Evolutionary conservation across 768 basidiomycete species (phyloP).

Genomic region (Porpolomopsis calyptriformis): DNA sequence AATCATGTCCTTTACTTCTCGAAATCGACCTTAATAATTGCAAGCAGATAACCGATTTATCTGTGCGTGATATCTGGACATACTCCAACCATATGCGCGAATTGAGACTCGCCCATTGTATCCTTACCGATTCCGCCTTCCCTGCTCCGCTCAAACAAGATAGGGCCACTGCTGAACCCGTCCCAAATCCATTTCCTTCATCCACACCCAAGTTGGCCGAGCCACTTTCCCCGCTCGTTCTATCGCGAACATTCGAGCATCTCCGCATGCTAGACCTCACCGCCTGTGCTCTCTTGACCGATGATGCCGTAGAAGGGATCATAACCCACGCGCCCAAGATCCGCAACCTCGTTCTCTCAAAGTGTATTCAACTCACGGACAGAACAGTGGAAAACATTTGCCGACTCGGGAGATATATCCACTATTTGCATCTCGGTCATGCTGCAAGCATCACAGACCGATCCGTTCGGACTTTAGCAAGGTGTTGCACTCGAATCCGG

Average conservation of each 20-base stretch:
- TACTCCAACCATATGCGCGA: constrained; percentile 80
- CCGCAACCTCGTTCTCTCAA: constrained; percentile 78
- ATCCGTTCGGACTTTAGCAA: constrained; percentile 73
- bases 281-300: constrained; percentile 69
- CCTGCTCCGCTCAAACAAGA: constrained; percentile 52
- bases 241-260: constrained; percentile 63
- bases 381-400: constrained; percentile 75
- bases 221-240: constrained; percentile 55
- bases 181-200: constrained; percentile 35
- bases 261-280: constrained; percentile 92
- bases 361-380: constrained; percentile 73
- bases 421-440: constrained; percentile 93
- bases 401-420: constrained; percentile 80
- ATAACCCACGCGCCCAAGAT: constrained; percentile 73
- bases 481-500: constrained; percentile 78
- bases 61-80: constrained; percentile 77
- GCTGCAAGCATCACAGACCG: constrained; percentile 82
- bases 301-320: constrained; percentile 76
- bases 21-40: constrained; percentile 92
- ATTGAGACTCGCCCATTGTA: constrained; percentile 74
- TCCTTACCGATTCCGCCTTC: constrained; percentile 77
- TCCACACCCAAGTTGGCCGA: constrained; percentile 23
- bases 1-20: constrained; percentile 73
- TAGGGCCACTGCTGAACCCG: constrained; percentile 16
- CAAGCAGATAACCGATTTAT: constrained; percentile 60